phyloP scores from a whole-genome alignment of 495 filamentous ascomycete species.

The Aspergillus asperescens region DNA sequence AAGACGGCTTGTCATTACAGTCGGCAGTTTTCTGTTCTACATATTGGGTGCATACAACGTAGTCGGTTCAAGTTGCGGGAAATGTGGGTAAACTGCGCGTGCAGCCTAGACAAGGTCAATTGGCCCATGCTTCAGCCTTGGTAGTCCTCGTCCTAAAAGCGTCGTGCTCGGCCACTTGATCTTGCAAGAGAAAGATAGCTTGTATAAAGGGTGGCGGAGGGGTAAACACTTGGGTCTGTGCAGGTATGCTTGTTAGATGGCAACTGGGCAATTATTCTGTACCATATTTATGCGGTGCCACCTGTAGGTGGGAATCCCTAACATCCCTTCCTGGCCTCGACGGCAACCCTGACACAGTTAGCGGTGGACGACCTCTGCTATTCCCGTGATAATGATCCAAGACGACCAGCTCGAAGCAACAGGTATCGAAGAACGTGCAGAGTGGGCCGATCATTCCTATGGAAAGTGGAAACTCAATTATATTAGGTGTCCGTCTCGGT shows the following conservation, averaged over 20 bases:
- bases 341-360: not conserved
- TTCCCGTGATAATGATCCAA: no score
- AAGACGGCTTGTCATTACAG: not conserved
- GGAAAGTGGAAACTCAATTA: not conserved
- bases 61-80: not conserved
- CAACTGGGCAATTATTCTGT: not conserved
- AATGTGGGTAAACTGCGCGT: not conserved
- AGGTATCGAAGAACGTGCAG: no score
- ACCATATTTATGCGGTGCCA: not conserved
- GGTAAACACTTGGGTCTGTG: not conserved
- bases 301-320: not conserved
- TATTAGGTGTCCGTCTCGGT: not conserved
- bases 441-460: not conserved
- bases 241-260: constrained; percentile 1
- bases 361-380: not conserved
- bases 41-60: not conserved
- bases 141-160: no score
- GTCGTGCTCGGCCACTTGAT: no score
- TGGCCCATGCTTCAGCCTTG: no score
- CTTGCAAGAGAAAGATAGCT: not conserved
- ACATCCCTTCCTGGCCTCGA: not conserved
- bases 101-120: not conserved
- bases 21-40: not conserved
- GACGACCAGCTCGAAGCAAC: no score
- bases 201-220: not conserved